Percentiles rank a stretch among this genome's conserved stretches.
phyloP scores from a whole-genome alignment of 2,329 filamentous ascomycete species.

The Fusarium graminum region DNA sequence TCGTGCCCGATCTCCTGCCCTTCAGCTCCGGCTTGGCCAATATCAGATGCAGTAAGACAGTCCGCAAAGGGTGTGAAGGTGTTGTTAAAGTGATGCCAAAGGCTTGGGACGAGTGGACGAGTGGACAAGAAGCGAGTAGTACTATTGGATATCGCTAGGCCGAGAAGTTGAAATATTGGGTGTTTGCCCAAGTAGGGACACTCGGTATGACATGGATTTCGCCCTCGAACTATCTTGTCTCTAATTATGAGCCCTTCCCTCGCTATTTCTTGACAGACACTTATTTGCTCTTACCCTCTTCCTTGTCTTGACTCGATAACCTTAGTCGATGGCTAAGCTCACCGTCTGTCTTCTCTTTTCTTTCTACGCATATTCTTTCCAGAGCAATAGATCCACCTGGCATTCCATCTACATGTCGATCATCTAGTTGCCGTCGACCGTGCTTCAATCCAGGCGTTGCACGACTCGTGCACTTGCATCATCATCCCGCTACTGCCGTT shows the following conservation, averaged over 20 bases:
- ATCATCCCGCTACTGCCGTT: slow-evolving; percentile 19
- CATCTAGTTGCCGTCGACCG: slow-evolving; percentile 26
- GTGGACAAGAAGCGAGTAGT: slow-evolving; percentile 7
- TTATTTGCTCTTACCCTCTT: neutral
- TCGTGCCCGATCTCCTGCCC: slow-evolving; percentile 1
- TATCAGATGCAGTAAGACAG: slow-evolving; percentile 21
- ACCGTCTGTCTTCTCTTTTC: neutral
- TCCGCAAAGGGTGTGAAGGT: slow-evolving; percentile 26
- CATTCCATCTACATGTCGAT: slow-evolving; percentile 26
- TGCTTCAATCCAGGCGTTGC: slow-evolving; percentile 23
- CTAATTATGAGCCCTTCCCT: slow-evolving; percentile 6
- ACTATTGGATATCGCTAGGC: slow-evolving; percentile 12
- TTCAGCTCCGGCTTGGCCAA: slow-evolving; percentile 19
- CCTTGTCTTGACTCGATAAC: neutral
- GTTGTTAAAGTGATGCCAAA: slow-evolving; percentile 30
- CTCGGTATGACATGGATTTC: slow-evolving; percentile 4
- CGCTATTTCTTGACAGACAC: neutral
- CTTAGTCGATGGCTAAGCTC: neutral
- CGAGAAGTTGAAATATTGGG: neutral
- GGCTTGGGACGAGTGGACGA: slow-evolving; percentile 27
- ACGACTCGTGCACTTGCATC: slow-evolving; percentile 38
- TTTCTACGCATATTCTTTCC: neutral
- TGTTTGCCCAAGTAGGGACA: neutral
- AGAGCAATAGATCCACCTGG: slow-evolving; percentile 5
- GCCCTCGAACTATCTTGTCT: slow-evolving; percentile 13